These are phyloP conservation scores for Aspergillus sp. DNA, from an alignment of 2,329 filamentous ascomycete genomes.

Conservation along the genomic window DNA sequence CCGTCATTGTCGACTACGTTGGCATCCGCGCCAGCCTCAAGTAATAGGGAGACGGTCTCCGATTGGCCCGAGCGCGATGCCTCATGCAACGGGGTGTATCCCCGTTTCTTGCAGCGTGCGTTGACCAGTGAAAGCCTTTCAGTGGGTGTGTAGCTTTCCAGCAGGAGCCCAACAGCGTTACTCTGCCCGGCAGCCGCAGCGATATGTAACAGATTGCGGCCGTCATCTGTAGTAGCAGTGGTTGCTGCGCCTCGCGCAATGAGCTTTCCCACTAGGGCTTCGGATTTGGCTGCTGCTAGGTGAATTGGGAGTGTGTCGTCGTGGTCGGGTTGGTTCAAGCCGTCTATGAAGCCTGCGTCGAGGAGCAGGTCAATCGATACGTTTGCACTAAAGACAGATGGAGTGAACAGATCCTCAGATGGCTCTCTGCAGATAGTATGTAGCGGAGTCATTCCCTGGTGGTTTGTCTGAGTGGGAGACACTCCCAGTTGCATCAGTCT, in stretches of 20 bases:
- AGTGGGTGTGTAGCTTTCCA: slow-evolving; percentile 14
- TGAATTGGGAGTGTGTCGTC: slow-evolving; percentile 21
- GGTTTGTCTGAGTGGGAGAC: slow-evolving; percentile 3
- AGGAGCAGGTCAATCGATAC: slow-evolving; percentile 16
- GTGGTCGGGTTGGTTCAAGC: slow-evolving; percentile 16
- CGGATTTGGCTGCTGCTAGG: slow-evolving; percentile 18
- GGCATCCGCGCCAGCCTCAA: slow-evolving; percentile 18
- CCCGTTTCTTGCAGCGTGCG: slow-evolving; percentile 11
- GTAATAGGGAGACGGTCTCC: slow-evolving; percentile 19
- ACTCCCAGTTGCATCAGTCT: not conserved
- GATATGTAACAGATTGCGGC: slow-evolving; percentile 22
- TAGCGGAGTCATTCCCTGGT: slow-evolving; percentile 17
- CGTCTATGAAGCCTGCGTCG: slow-evolving; percentile 6
- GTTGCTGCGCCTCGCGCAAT: slow-evolving; percentile 18
- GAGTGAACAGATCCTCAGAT: slow-evolving; percentile 4
- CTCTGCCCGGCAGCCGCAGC: slow-evolving; percentile 18
- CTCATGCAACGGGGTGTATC: slow-evolving; percentile 20
- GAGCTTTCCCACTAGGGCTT: slow-evolving; percentile 16
- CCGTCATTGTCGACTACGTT: not conserved
- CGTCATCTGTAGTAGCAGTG: slow-evolving; percentile 15
- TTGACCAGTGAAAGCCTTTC: slow-evolving; percentile 11
- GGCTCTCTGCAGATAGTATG: slow-evolving; percentile 16
- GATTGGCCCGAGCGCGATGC: slow-evolving; percentile 22
- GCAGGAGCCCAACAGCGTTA: slow-evolving; percentile 19
- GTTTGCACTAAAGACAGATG: slow-evolving; percentile 1